Percentiles rank a stretch among this genome's conserved stretches.
phyloP scores from a whole-genome alignment of 2,329 filamentous ascomycete species.

The Alternaria consortialis region DNA sequence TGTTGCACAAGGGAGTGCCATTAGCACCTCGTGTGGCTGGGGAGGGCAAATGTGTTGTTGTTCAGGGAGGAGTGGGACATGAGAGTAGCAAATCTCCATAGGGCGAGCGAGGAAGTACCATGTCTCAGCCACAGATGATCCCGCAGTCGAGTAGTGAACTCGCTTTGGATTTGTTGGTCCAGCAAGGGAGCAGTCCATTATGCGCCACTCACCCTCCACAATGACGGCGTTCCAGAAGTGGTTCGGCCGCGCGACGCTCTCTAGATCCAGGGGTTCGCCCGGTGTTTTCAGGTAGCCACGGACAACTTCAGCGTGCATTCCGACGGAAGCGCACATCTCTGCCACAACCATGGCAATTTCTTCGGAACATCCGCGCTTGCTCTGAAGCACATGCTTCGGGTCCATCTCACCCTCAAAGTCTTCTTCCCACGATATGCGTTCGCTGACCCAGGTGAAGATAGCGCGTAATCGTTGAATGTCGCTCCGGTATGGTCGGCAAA shows the following conservation, averaged over 20 bases:
- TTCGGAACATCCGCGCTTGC: conserved; percentile 82
- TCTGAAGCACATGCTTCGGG: conserved; percentile 82
- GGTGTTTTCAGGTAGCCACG: conserved; percentile 90
- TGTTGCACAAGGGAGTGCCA: conserved; percentile 85
- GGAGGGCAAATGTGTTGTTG: conserved; percentile 95
- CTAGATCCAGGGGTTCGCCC: conserved; percentile 77
- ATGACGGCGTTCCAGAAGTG: conserved; percentile 98
- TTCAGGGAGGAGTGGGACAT: conserved; percentile 84
- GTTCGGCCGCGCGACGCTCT: conserved; percentile 84
- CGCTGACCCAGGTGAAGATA: conserved; percentile 97
- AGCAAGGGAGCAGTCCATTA: conserved; percentile 93
- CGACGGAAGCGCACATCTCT: conserved; percentile 93
- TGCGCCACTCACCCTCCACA: conserved; percentile 93
- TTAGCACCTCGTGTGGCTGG: conserved; percentile 82
- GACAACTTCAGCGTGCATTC: conserved; percentile 86
- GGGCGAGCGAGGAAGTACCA: conserved; percentile 97
- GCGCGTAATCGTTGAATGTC: conserved; percentile 92
- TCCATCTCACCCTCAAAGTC: conserved; percentile 88
- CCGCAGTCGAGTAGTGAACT: conserved; percentile 76
- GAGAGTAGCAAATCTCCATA: conserved; percentile 91
- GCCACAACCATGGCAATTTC: conserved; percentile 88
- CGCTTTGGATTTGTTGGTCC: conserved; percentile 89
- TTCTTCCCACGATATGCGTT: conserved; percentile 95
- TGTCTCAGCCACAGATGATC: conserved; percentile 75
- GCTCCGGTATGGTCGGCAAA: conserved; percentile 92